Conservation (phyloP, 2,329 filamentous ascomycete species). For the Apiospora pterosperma region DNA sequence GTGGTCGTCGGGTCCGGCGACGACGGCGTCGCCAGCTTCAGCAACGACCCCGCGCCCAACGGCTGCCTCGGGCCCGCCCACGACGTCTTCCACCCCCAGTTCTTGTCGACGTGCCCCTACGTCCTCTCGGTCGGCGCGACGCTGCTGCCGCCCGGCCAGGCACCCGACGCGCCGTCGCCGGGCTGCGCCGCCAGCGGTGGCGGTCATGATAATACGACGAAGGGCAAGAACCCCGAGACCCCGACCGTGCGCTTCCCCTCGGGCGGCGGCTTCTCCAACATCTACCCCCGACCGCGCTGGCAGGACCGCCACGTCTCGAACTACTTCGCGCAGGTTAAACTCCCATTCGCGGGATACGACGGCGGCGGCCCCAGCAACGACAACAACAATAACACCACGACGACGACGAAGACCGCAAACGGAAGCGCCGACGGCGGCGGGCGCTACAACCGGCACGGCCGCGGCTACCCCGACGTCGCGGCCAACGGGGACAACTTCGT, state of each 20-base stretch:
- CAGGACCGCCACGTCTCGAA: slow-evolving; percentile 21
- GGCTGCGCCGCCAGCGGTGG: background rate
- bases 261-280: slow-evolving; percentile 32
- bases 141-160: slow-evolving; percentile 13
- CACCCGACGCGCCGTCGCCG: background rate
- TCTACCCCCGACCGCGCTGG: slow-evolving; percentile 26
- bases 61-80: slow-evolving; percentile 34
- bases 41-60: slow-evolving; percentile 18
- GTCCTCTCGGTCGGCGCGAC: slow-evolving; percentile 43
- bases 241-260: slow-evolving; percentile 19
- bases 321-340: slow-evolving; percentile 21
- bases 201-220: background rate
- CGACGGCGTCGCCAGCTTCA: slow-evolving; percentile 38
- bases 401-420: rapidly evolving
- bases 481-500: slow-evolving; percentile 37
- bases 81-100: slow-evolving; percentile 45
- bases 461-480: slow-evolving; percentile 47
- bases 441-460: slow-evolving; percentile 38
- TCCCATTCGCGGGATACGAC: slow-evolving; percentile 28
- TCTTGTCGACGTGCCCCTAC: slow-evolving; percentile 47
- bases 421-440: background rate
- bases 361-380: slow-evolving; percentile 12
- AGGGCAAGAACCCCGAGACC: background rate
- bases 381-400: background rate
- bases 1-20: slow-evolving; percentile 47